Conservation (phyloP, 1,139 yeast genomes). For the Yamadazyma sp. region DNA sequence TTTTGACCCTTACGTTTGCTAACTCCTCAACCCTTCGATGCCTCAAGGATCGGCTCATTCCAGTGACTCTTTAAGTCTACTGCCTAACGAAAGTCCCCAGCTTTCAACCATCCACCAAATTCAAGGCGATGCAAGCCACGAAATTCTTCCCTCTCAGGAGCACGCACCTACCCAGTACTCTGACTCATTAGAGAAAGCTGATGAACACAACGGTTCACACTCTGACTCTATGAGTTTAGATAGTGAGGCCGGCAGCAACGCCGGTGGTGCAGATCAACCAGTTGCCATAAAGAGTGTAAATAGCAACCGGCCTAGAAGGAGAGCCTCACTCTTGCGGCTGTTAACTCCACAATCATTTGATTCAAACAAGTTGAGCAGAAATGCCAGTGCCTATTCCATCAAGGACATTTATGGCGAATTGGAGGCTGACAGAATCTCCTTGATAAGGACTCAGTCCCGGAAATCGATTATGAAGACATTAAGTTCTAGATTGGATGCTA, state of each 20-base stretch:
- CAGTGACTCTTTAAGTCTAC: too few relatives aligned
- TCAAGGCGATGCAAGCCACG: too few relatives aligned
- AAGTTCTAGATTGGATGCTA: slow-evolving; percentile 19
- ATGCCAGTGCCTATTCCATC: slow-evolving; percentile 23
- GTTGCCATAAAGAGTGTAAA: slow-evolving; percentile 1
- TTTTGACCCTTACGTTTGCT: too few relatives aligned
- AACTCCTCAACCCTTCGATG: too few relatives aligned
- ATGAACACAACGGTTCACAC: neutral
- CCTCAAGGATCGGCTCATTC: too few relatives aligned
- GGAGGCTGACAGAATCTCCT: slow-evolving; percentile 22
- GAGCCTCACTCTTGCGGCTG: slow-evolving; percentile 13
- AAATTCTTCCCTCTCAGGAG: too few relatives aligned
- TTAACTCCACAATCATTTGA: slow-evolving; percentile 15
- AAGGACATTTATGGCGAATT: slow-evolving; percentile 31
- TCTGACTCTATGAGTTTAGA: slow-evolving; percentile 9
- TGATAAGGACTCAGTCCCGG: slow-evolving; percentile 35
- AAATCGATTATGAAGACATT: slow-evolving; percentile 33
- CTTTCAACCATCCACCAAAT: too few relatives aligned
- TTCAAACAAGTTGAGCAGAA: slow-evolving; percentile 14
- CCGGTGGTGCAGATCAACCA: slow-evolving; percentile 5
- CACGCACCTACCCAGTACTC: too few relatives aligned
- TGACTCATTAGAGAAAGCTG: neutral
- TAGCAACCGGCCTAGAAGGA: slow-evolving; percentile 6
- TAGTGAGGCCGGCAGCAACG: slow-evolving; percentile 6
- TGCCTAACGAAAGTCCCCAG: too few relatives aligned